phyloP scores from a whole-genome alignment of 192 early-diverging fungal genomes.

The Coemansia sp. region DNA sequence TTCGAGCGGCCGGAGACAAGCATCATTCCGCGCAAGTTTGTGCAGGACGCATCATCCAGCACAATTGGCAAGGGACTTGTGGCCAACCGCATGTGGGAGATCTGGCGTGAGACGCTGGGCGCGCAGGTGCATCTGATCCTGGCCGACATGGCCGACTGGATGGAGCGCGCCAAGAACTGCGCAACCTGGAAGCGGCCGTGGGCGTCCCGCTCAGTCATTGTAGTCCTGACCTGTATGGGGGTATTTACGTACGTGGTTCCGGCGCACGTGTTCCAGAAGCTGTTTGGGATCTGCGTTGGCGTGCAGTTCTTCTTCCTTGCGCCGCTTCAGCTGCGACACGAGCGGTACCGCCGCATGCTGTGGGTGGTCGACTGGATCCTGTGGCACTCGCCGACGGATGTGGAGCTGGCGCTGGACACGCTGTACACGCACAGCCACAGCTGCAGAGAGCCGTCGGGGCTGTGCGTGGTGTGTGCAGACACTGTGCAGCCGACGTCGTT shows the following conservation, averaged over 20 bases:
- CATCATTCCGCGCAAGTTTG: constrained; percentile 43
- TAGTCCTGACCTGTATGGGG: constrained; percentile 25
- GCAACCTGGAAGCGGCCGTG: constrained; percentile 54
- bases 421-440: constrained; percentile 26
- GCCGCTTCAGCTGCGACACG: constrained; percentile 48
- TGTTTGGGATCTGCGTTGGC: constrained; percentile 39
- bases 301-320: constrained; percentile 55
- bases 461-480: background rate
- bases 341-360: constrained; percentile 49
- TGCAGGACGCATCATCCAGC: constrained; percentile 48
- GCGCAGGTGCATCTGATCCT: constrained; percentile 44
- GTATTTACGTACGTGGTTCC: constrained; percentile 39
- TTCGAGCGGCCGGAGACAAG: constrained; percentile 55
- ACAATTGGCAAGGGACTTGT: constrained; percentile 47
- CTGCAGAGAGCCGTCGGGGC: background rate
- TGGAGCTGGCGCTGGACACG: constrained; percentile 45
- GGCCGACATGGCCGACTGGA: constrained; percentile 53
- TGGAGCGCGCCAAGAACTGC: constrained; percentile 56
- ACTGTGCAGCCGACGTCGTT: background rate
- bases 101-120: constrained; percentile 53
- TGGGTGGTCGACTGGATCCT: constrained; percentile 48
- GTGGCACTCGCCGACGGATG: constrained; percentile 53
- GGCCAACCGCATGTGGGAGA: constrained; percentile 51
- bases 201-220: constrained; percentile 40
- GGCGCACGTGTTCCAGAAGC: constrained; percentile 29